Conservation (phyloP, 2,329 filamentous ascomycete genomes). For the Peltaster fructicola region DNA sequence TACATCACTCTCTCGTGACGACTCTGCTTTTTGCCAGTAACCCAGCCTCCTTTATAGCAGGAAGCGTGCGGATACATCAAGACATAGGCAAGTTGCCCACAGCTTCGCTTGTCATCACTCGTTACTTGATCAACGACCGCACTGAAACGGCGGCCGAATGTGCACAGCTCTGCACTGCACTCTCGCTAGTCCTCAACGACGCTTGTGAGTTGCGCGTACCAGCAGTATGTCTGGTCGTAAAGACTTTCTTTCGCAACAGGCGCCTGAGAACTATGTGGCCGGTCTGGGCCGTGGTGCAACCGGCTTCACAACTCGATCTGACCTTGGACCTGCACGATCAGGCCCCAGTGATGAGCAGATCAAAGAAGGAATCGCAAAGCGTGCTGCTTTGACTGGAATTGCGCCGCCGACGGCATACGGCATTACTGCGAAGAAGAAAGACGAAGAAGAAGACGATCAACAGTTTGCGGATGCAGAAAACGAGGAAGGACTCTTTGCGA, state of each 20-base stretch:
- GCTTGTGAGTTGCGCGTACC: too few relatives aligned
- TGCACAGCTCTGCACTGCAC: too few relatives aligned
- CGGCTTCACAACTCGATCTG: conserved; percentile 91
- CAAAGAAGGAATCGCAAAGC: conserved; percentile 89
- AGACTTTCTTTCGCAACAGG: conserved; percentile 76
- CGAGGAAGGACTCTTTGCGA: conserved; percentile 86
- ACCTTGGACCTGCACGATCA: conserved; percentile 85
- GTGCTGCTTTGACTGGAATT: conserved; percentile 63
- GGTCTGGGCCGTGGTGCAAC: conserved; percentile 95
- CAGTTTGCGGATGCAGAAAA: conserved; percentile 94
- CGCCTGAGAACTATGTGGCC: conserved; percentile 53
- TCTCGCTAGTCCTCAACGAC: too few relatives aligned
- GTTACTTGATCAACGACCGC: too few relatives aligned
- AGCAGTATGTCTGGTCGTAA: conserved; percentile 44
- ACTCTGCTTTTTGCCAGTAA: too few relatives aligned
- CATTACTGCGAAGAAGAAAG: conserved; percentile 48
- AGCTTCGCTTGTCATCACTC: too few relatives aligned
- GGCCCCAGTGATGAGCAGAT: conserved; percentile 96
- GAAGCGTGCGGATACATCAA: too few relatives aligned
- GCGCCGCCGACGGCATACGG: conserved; percentile 60
- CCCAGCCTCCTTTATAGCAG: too few relatives aligned
- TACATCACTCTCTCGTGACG: too few relatives aligned
- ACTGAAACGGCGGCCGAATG: too few relatives aligned
- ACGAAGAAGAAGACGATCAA: conserved; percentile 57
- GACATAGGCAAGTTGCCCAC: too few relatives aligned